Evolutionary conservation across 768 basidiomycete genomes (phyloP), one percentile per base, ranked within the genome.

Genomic region (Mycena floridula): DNA sequence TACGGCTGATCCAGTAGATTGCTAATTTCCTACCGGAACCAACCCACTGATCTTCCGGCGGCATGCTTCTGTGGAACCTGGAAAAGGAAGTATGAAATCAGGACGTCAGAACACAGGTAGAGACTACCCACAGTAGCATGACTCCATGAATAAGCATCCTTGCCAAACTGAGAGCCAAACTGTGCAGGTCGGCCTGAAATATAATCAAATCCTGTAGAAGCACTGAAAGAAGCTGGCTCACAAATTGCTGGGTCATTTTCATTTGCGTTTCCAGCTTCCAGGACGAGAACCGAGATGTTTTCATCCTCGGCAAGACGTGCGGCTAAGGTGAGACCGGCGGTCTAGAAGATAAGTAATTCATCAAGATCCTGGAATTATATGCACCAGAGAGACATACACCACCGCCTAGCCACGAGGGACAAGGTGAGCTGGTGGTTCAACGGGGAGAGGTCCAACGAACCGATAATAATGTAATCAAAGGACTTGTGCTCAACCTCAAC

Each of bases 131-230:
- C n/a, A 47, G 28, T 45, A 4, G 35, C 21, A 27, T 16, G 30
- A 22, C 6, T 23, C 57, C 57, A 58, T 37, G 56, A 55, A 28
- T 58, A 58, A 18, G 51, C 32, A 2, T 53, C 42, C 2, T 57
- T 52, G 2, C 48, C 50, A 35, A 55, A 55, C 18, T 48, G 50
- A n/a, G n/a, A n/a, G n/a, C n/a, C n/a, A n/a, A n/a, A n/a, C n/a
- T n/a, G n/a, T n/a, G n/a, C n/a, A n/a, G n/a, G n/a, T n/a, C n/a
- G n/a, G n/a, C n/a, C n/a, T n/a, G n/a, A n/a, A n/a, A n/a, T n/a
- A n/a, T n/a, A n/a, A n/a, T n/a, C n/a, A n/a, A n/a, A n/a, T n/a
- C n/a, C n/a, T n/a, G n/a, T n/a, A n/a, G n/a, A n/a, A n/a, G n/a
- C n/a, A n/a, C n/a, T n/a, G n/a, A n/a, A n/a, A n/a, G n/a, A n/a